Conservation (phyloP, 495 filamentous ascomycete species). For the Daldinia loculata region DNA sequence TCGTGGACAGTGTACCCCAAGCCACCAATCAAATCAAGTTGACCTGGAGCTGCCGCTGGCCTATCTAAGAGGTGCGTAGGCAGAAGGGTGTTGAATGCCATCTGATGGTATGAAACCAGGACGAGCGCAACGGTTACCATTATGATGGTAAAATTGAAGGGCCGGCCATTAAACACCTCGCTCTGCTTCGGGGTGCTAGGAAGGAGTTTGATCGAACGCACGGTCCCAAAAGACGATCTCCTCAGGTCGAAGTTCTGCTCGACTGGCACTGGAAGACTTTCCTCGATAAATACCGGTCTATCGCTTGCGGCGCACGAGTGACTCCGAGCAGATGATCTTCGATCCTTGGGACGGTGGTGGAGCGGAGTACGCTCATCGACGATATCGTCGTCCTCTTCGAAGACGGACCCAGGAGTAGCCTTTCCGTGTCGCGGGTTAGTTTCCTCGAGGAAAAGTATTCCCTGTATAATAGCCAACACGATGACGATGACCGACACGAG, state of each 20-base stretch:
- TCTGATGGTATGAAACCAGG: constrained; percentile 46
- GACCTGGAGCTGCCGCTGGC: constrained; percentile 29
- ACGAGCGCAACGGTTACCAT: constrained; percentile 43
- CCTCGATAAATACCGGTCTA: constrained; percentile 39
- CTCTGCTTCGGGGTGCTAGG: constrained; percentile 3
- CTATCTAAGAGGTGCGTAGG: constrained; percentile 45
- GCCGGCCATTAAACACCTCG: constrained; percentile 27
- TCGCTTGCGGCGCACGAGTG: constrained; percentile 24
- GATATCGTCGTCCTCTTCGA: constrained; percentile 30
- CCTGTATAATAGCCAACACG: constrained; percentile 73
- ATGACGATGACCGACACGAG: constrained; percentile 79
- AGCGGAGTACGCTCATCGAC: constrained; percentile 43
- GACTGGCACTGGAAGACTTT: constrained; percentile 38
- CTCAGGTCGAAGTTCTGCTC: constrained; percentile 45
- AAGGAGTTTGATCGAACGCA: constrained; percentile 36
- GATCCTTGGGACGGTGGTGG: constrained; percentile 2
- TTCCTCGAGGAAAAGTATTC: constrained; percentile 85
- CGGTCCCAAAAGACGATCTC: constrained; percentile 45
- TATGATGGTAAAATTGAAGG: constrained; percentile 46
- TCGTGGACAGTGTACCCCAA: constrained; percentile 70
- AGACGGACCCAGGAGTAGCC: constrained; percentile 8
- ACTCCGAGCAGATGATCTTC: constrained; percentile 11
- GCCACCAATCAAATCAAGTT: constrained; percentile 58
- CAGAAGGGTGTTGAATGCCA: constrained; percentile 46
- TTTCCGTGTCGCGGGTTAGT: constrained; percentile 66